phyloP scores from a whole-genome alignment of 2,329 filamentous ascomycete species.

The Pseudocercospora fuligena region DNA sequence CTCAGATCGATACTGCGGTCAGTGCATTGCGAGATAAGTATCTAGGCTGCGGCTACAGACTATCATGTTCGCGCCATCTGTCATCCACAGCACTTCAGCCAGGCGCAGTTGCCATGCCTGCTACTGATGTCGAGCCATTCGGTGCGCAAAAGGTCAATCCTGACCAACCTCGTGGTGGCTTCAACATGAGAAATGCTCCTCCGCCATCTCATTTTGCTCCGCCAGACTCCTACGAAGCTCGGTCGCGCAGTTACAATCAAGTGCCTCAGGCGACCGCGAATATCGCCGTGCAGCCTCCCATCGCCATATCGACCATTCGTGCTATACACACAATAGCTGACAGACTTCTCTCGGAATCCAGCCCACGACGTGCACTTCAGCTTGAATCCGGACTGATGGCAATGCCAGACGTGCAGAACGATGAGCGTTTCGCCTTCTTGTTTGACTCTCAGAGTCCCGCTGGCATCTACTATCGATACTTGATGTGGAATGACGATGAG shows the following conservation, averaged over 20 bases:
- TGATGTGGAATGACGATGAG: conserved; percentile 66
- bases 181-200: conserved; percentile 48
- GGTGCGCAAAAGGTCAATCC: conserved; percentile 35
- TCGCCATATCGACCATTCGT: conserved; percentile 76
- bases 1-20: conserved; percentile 80
- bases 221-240: conserved; percentile 69
- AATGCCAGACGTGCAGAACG: conserved; percentile 76
- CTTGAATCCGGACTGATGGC: conserved; percentile 94
- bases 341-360: conserved; percentile 68
- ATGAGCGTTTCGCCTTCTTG: conserved; percentile 92
- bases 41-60: conserved; percentile 80
- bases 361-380: conserved; percentile 64
- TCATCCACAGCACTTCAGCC: conserved; percentile 60
- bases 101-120: conserved; percentile 9
- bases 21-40: conserved; percentile 81
- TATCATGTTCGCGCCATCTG: conserved; percentile 79
- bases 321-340: conserved; percentile 90
- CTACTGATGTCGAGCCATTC: conserved; percentile 34
- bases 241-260: neutral
- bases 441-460: conserved; percentile 82
- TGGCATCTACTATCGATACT: conserved; percentile 91
- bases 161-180: conserved; percentile 37
- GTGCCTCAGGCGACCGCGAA: conserved; percentile 23
- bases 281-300: conserved; percentile 67
- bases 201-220: conserved; percentile 70